Conservation (phyloP, 805 yeast genomes). For the Candida alai region DNA sequence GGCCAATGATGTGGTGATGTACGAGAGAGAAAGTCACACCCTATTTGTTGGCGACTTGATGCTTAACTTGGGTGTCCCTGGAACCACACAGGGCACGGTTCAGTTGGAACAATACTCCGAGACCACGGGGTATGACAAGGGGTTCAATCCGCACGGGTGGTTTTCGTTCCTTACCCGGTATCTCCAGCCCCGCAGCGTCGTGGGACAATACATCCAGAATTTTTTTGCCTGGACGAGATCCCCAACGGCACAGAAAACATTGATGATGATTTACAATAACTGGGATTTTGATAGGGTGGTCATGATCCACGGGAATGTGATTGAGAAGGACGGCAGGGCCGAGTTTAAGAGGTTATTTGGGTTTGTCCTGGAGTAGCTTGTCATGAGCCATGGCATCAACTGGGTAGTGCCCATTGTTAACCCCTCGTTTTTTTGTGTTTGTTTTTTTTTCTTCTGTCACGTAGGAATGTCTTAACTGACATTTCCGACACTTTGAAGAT, state of each 20-base stretch:
- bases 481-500: too few relatives aligned
- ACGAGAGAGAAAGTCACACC: constrained; percentile 40
- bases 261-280: not conserved
- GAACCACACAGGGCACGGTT: constrained; percentile 4
- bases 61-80: constrained; percentile 44
- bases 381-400: not conserved
- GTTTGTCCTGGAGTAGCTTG: not conserved
- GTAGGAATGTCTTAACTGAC: too few relatives aligned
- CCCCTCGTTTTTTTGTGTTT: too few relatives aligned
- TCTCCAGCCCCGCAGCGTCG: constrained; percentile 32
- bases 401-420: not conserved
- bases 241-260: constrained; percentile 1
- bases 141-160: constrained; percentile 38
- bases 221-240: not conserved
- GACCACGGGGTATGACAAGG: constrained; percentile 38
- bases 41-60: constrained; percentile 52
- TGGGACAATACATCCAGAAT: constrained; percentile 19
- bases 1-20: constrained; percentile 50
- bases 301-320: constrained; percentile 53
- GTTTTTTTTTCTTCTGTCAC: too few relatives aligned
- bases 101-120: constrained; percentile 33
- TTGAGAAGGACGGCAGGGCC: constrained; percentile 30
- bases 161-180: constrained; percentile 30
- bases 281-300: constrained; percentile 46
- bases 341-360: constrained; percentile 12